phyloP scores from a whole-genome alignment of 306 rosid species.

The Prunus kanzakura region DNA sequence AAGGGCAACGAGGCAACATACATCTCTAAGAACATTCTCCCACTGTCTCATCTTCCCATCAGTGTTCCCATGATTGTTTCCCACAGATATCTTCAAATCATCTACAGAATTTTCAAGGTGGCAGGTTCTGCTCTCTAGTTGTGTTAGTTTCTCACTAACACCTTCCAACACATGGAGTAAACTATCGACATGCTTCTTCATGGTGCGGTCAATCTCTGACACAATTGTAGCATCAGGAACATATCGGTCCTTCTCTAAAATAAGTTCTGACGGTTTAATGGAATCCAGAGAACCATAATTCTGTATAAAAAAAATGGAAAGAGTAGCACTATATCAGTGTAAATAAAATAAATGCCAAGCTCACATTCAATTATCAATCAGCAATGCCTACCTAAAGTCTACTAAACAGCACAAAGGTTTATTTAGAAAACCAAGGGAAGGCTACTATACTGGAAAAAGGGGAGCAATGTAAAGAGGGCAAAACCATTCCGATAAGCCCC shows the following conservation, averaged over 20 bases:
- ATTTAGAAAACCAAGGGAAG: background rate
- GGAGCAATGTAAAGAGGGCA: too few species aligned
- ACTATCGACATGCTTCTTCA: slow-evolving; percentile 72
- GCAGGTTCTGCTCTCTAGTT: slow-evolving; percentile 71
- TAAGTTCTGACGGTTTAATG: slow-evolving; percentile 53
- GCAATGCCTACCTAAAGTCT: background rate
- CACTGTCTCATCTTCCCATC: slow-evolving; percentile 80
- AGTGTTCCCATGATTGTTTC: slow-evolving; percentile 70
- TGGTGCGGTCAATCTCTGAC: slow-evolving; percentile 71
- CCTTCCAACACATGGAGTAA: slow-evolving; percentile 72
- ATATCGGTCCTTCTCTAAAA: slow-evolving; percentile 50
- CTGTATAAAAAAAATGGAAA: slow-evolving; percentile 36
- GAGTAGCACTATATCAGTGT: slow-evolving; percentile 2
- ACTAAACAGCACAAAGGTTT: background rate
- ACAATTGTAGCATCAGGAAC: slow-evolving; percentile 43
- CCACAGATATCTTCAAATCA: slow-evolving; percentile 70
- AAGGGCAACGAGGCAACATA: slow-evolving; percentile 21
- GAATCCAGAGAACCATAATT: slow-evolving; percentile 70
- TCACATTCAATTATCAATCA: background rate
- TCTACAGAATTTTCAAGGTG: slow-evolving; percentile 73
- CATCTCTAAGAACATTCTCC: slow-evolving; percentile 85
- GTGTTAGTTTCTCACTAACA: slow-evolving; percentile 73
- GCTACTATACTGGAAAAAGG: background rate
- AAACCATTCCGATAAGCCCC: background rate
- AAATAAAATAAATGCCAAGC: slow-evolving; percentile 5